A percentile compares a stretch with the other conserved stretches of the same genome.
These are phyloP conservation scores for Lodderomyces pseudojiufengensis DNA, from an alignment of 1,139 yeast genomes.

Conservation along the genomic window DNA sequence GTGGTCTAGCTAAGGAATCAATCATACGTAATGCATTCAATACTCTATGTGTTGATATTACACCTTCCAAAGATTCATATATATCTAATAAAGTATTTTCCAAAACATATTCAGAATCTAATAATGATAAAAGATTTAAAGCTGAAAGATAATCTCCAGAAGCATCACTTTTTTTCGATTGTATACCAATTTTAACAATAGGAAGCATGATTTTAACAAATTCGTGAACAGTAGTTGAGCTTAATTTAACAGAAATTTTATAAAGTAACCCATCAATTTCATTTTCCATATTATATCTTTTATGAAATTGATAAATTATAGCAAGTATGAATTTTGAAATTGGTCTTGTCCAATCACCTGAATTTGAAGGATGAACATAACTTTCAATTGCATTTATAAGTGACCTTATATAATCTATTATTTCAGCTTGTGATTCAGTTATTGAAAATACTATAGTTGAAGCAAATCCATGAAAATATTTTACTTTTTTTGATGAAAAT, in stretches of 20 bases:
- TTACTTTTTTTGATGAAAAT: constrained; percentile 35
- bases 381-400: constrained; percentile 73
- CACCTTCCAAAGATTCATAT: constrained; percentile 79
- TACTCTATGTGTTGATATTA: constrained; percentile 80
- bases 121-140: constrained; percentile 59
- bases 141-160: constrained; percentile 60
- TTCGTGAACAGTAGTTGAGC: constrained; percentile 35
- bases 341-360: constrained; percentile 78
- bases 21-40: constrained; percentile 68
- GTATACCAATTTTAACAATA: constrained; percentile 68
- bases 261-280: constrained; percentile 38
- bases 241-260: constrained; percentile 49
- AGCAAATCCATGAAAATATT: constrained; percentile 57
- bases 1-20: constrained; percentile 61
- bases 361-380: constrained; percentile 87
- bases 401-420: constrained; percentile 51
- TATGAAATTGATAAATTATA: constrained; percentile 55
- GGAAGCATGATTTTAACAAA: constrained; percentile 61
- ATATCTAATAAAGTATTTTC: constrained; percentile 69
- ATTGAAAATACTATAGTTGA: constrained; percentile 64
- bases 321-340: constrained; percentile 62
- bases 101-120: constrained; percentile 59
- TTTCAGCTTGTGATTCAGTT: constrained; percentile 47
- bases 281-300: constrained; percentile 50
- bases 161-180: constrained; percentile 62